phyloP scores from a whole-genome alignment of 2,329 filamentous ascomycete species.

The Periglandula ipomoeae region DNA sequence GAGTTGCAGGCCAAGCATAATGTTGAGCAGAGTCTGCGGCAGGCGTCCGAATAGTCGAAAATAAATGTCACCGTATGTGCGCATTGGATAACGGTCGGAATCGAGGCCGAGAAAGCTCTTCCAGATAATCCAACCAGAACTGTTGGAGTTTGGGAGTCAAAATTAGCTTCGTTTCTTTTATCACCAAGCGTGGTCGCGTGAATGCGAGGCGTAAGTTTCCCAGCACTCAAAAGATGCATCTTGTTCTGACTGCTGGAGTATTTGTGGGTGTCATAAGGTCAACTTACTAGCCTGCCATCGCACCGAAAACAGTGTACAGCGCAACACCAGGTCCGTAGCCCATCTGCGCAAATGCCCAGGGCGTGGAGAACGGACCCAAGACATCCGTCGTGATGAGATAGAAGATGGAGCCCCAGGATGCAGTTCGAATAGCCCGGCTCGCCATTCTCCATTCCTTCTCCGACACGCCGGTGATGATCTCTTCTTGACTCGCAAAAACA shows the following conservation, averaged over 20 bases:
- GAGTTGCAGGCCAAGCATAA: conserved; percentile 36
- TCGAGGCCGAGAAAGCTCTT: conserved; percentile 34
- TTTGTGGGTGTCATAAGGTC: too few relatives aligned
- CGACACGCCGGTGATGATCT: background rate
- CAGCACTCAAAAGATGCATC: too few relatives aligned
- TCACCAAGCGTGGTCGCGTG: background rate
- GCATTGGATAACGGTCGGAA: conserved; percentile 34
- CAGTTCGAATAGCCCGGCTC: conserved; percentile 35
- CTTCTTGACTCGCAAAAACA: background rate
- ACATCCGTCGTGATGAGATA: conserved; percentile 41
- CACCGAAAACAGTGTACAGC: conserved; percentile 31
- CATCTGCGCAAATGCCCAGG: conserved; percentile 23
- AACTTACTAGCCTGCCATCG: conserved; percentile 7
- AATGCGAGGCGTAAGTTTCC: too few relatives aligned
- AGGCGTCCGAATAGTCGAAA: conserved; percentile 35
- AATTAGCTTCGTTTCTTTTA: background rate
- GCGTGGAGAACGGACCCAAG: conserved; percentile 32
- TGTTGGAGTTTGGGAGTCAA: conserved; percentile 18
- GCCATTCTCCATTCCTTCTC: conserved; percentile 34
- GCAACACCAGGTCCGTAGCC: conserved; percentile 34
- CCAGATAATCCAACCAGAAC: conserved; percentile 36
- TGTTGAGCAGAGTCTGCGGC: conserved; percentile 35
- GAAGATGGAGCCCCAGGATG: conserved; percentile 35
- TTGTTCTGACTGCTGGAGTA: too few relatives aligned
- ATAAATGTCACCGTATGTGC: conserved; percentile 36